These are phyloP conservation scores for Leccinum boreale DNA, from an alignment of 768 basidiomycete genomes.

Conservation along the genomic window DNA sequence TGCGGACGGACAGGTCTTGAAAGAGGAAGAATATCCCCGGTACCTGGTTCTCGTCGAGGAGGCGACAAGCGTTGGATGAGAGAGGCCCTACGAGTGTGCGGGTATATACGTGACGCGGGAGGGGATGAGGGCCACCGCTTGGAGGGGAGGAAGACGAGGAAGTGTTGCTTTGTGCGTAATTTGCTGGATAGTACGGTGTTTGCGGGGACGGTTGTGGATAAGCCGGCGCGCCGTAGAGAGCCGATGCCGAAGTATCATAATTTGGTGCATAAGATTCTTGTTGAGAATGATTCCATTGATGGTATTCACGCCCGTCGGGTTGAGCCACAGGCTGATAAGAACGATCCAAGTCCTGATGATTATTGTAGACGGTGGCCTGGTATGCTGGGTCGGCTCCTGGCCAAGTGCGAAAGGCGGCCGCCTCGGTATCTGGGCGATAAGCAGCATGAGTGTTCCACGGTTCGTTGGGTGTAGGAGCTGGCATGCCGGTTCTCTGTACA, in stretches of 20 bases:
- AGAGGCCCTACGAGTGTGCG: conserved; percentile 89
- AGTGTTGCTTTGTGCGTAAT: conserved; percentile 20
- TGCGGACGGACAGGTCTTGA: conserved; percentile 90
- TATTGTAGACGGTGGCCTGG: conserved; percentile 28
- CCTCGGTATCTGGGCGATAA: conserved; percentile 29
- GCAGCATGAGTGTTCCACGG: conserved; percentile 22
- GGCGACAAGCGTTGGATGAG: conserved; percentile 79
- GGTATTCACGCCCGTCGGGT: conserved; percentile 38
- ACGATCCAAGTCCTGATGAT: conserved; percentile 34
- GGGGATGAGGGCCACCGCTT: conserved; percentile 36
- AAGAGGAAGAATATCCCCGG: conserved; percentile 93
- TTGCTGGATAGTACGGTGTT: conserved; percentile 30
- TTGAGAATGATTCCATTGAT: conserved; percentile 28
- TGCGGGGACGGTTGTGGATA: conserved; percentile 29
- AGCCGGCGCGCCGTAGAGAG: conserved; percentile 23
- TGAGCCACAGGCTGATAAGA: conserved; percentile 31
- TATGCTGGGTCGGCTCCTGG: conserved; percentile 38
- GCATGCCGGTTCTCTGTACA: conserved; percentile 23
- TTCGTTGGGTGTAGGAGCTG: conserved; percentile 14
- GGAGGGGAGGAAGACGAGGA: conserved; percentile 28
- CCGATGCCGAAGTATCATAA: conserved; percentile 19
- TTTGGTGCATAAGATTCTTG: conserved; percentile 24
- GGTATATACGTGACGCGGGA: conserved; percentile 72
- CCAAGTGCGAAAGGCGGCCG: conserved; percentile 51
- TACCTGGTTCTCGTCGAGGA: conserved; percentile 81